These are phyloP conservation scores for Collybiopsis luxurians DNA, from an alignment of 768 basidiomycete species.

Conservation along the genomic window DNA sequence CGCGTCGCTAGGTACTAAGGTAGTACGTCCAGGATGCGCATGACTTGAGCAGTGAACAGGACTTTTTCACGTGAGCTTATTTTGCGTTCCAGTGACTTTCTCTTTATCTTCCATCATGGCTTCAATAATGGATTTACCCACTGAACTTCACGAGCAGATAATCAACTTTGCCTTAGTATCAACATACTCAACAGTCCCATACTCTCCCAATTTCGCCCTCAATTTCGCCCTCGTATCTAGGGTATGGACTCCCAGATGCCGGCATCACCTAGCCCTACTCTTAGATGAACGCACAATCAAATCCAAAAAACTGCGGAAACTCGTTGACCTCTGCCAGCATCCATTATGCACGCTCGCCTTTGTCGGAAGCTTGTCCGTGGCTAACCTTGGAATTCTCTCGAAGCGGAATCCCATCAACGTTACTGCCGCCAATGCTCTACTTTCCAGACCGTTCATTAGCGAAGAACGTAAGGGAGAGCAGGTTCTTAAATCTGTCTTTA, in stretches of 20 bases:
- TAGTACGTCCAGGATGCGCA: too few relatives aligned
- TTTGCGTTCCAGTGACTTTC: too few relatives aligned
- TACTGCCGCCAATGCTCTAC: neutral
- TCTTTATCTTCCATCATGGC: neutral
- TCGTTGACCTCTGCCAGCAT: constrained; percentile 1
- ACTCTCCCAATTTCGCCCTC: neutral
- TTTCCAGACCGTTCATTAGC: neutral
- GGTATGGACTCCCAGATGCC: neutral
- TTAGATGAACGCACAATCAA: neutral
- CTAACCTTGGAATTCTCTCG: neutral
- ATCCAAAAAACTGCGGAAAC: neutral
- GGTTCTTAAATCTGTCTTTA: neutral
- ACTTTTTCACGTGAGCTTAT: too few relatives aligned
- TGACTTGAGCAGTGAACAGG: too few relatives aligned
- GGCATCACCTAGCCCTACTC: neutral
- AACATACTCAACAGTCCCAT: neutral
- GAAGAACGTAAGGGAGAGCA: neutral
- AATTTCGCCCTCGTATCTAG: neutral
- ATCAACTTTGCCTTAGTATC: neutral
- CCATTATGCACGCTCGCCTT: neutral
- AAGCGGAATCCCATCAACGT: neutral
- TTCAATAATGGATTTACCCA: neutral
- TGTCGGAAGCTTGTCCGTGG: neutral
- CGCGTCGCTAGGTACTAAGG: too few relatives aligned
- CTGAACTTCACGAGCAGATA: neutral